These are phyloP conservation scores for Amniculicola lignicola DNA, from an alignment of 495 filamentous ascomycete genomes.

Conservation along the genomic window DNA sequence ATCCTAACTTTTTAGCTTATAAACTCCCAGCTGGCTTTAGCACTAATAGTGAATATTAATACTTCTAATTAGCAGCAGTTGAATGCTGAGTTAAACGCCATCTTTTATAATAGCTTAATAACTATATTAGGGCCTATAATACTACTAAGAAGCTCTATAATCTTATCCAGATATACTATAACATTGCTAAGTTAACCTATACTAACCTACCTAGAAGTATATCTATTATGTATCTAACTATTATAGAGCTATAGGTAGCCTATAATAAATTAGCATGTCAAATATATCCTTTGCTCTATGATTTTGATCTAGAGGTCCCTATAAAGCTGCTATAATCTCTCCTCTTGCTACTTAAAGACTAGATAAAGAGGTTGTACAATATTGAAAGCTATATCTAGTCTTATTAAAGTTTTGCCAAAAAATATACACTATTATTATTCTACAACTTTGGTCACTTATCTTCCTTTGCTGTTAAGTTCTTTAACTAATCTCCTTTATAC, in stretches of 20 bases:
- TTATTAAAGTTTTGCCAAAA: slow-evolving; percentile 30
- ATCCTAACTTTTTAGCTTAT: background rate
- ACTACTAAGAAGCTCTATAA: no score
- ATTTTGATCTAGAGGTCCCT: slow-evolving; percentile 54
- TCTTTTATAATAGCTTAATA: slow-evolving; percentile 44
- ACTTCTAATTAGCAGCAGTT: slow-evolving; percentile 28
- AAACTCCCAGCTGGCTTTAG: background rate
- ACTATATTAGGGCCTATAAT: slow-evolving; percentile 29
- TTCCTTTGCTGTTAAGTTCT: slow-evolving; percentile 57
- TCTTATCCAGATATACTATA: no score
- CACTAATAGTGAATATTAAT: background rate
- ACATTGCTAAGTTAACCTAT: no score
- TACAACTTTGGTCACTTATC: slow-evolving; percentile 20
- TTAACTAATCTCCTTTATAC: slow-evolving; percentile 47
- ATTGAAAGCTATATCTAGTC: slow-evolving; percentile 52
- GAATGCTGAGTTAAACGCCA: slow-evolving; percentile 47
- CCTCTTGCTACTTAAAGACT: slow-evolving; percentile 47
- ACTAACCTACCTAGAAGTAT: no score
- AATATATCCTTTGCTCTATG: slow-evolving; percentile 43
- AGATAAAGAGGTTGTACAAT: slow-evolving; percentile 50
- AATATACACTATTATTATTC: slow-evolving; percentile 41
- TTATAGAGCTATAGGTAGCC: slow-evolving; percentile 63
- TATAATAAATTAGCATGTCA: slow-evolving; percentile 51
- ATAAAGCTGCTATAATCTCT: slow-evolving; percentile 46
- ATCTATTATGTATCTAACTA: slow-evolving; percentile 59